Evolutionary conservation across 2,329 filamentous ascomycete species (phyloP).

Genomic region (Fusarium sp.): DNA sequence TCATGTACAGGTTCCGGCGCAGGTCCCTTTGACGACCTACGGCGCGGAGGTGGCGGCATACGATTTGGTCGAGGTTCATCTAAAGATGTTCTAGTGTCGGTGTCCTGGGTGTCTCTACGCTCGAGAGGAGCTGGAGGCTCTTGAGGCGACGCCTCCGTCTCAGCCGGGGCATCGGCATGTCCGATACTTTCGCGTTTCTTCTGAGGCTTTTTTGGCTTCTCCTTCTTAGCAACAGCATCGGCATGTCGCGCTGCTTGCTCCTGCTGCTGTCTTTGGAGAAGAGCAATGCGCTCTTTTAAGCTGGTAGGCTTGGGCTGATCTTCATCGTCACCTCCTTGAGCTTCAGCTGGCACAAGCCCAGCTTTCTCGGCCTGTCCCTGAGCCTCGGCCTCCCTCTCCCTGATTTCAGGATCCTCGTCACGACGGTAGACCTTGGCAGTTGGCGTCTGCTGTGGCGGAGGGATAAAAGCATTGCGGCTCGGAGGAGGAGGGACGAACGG

Average conservation of each 20-base stretch:
- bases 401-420: conserved; percentile 86
- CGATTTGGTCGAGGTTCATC: conserved; percentile 60
- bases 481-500: conserved; percentile 96
- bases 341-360: conserved; percentile 67
- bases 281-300: conserved; percentile 93
- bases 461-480: conserved; percentile 91
- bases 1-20: conserved; percentile 64
- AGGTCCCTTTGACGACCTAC: conserved; percentile 67
- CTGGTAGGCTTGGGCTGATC: conserved; percentile 93
- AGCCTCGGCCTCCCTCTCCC: conserved; percentile 76
- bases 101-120: conserved; percentile 64
- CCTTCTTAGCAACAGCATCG: conserved; percentile 83
- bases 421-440: conserved; percentile 84
- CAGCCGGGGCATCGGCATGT: conserved; percentile 51
- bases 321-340: conserved; percentile 72
- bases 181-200: conserved; percentile 74
- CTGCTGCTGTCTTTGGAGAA: conserved; percentile 93
- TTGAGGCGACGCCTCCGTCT: conserved; percentile 51
- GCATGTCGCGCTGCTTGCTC: conserved; percentile 89
- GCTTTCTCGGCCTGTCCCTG: conserved; percentile 77
- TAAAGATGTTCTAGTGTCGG: conserved; percentile 64
- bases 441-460: conserved; percentile 79
- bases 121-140: conserved; percentile 56
- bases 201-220: conserved; percentile 84
- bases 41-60: conserved; percentile 62